Evolutionary conservation across 345 rosid genomes (phyloP), one percentile per base, ranked within the genome.

Genomic region (Dipteronia dyeriana): DNA sequence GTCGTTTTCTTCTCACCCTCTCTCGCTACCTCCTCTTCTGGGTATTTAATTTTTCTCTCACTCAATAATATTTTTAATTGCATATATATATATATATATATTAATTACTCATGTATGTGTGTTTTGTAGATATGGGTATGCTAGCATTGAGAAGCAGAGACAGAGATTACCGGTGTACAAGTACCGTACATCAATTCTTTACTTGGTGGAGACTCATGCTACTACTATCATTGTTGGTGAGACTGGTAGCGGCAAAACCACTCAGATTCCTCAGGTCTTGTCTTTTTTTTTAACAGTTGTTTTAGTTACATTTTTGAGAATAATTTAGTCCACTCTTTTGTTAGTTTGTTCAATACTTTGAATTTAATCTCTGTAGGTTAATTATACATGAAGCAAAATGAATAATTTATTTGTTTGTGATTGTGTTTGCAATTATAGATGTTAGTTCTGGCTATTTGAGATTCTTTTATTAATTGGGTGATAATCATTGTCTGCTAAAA

Each of bases 221-320:
- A 92, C 97, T n/a, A 92, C 97, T 68, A 83, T 96, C 53, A 75
- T 96, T 51, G 98, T 96, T 70, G 99, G 99, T 23, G 99, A 96
- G 86, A 96, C 99, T 61, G 99, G 99, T 6, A 94, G 99, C 79
- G 99, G 99, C 62, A 96, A 94, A 85, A 96, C 99, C 76, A 95
- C 98, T 6, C 99, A 93, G 81, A 94, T 94, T 74, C 97, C 98
- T 65, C 99, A 96, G 98, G 98, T 96, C 76, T 11, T 29, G 16
- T 68, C 62, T 17, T 43, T 6, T 9, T 47, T 78, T 49, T 73
- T 60, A 57, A n/a, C 34, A 11, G 34, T 61, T 25, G 12, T 11
- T 23, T 41, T 23, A 23, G 23, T 73, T 26, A 10, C 10, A 14
- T 22, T 61, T 62, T 25, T 26, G 7, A 16, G 43, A 17, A 59